A percentile compares a stretch with the other conserved stretches of the same genome.
These are phyloP conservation scores for Senecio squalidus DNA, from an alignment of 140 eudicot genomes.

Conservation along the genomic window DNA sequence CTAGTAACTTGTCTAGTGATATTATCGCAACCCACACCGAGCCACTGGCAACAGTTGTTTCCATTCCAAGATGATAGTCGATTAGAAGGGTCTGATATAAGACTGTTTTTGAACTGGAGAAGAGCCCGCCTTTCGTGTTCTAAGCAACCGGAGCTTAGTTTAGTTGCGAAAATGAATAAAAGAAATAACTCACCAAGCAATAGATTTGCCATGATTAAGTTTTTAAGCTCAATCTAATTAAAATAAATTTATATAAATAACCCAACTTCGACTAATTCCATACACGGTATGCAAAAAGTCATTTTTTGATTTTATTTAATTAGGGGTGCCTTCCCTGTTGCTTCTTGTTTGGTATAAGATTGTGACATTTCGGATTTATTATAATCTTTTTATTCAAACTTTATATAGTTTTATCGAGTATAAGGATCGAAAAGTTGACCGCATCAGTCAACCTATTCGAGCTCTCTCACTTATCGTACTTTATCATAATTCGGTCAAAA, in stretches of 20 bases:
- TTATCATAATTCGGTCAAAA: too few relatives aligned
- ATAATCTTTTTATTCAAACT: too few relatives aligned
- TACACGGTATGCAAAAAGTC: too few relatives aligned
- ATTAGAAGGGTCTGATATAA: conserved; percentile 15
- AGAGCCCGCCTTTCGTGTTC: conserved; percentile 32
- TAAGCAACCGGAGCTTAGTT: conserved; percentile 19
- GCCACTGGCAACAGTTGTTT: conserved; percentile 31
- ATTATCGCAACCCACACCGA: conserved; percentile 30
- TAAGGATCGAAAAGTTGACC: too few relatives aligned
- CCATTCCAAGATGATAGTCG: conserved; percentile 34
- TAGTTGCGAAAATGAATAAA: conserved; percentile 21
- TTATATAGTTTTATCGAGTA: too few relatives aligned
- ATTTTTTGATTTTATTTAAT: conserved; percentile 3
- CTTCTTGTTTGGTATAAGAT: conserved; percentile 3
- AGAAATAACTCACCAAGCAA: conserved; percentile 12
- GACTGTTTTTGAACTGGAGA: conserved; percentile 24
- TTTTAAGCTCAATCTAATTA: neutral
- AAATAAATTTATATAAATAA: too few relatives aligned
- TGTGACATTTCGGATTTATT: neutral
- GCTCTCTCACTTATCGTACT: too few relatives aligned
- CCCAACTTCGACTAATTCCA: too few relatives aligned
- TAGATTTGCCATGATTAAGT: conserved; percentile 12
- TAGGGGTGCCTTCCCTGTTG: neutral
- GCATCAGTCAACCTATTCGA: too few relatives aligned
- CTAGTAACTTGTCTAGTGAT: conserved; percentile 15